A percentile compares a stretch with the other conserved stretches of the same genome.
These are phyloP conservation scores for Cnidoscolus chayamansa DNA, from an alignment of 441 rosid species.

Conservation along the genomic window DNA sequence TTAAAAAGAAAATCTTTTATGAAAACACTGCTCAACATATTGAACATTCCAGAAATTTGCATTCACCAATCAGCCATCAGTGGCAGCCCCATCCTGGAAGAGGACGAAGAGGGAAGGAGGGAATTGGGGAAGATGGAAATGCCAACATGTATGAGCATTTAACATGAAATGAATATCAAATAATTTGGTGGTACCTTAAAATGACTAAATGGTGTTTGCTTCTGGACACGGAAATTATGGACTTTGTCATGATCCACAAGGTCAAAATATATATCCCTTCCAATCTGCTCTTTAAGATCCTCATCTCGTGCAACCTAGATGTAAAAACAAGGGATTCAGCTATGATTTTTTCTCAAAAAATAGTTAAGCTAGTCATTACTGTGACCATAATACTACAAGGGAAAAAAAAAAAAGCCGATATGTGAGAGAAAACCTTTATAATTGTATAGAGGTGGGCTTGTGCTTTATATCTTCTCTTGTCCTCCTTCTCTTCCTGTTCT, in stretches of 20 bases:
- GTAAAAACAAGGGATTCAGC: constrained; percentile 25
- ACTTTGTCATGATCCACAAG: constrained; percentile 97
- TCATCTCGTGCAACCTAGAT: constrained; percentile 84
- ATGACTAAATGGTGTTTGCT: constrained; percentile 60
- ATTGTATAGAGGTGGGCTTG: constrained; percentile 93
- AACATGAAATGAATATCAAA: not conserved
- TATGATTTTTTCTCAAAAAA: not conserved
- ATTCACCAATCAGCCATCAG: not conserved
- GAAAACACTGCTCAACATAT: not conserved
- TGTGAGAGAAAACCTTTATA: constrained; percentile 52
- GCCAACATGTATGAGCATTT: too few relatives aligned
- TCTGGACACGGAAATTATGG: constrained; percentile 77
- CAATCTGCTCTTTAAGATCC: constrained; percentile 83
- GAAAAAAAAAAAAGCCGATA: not conserved
- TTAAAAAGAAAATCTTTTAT: constrained; percentile 11
- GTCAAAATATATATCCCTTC: constrained; percentile 82
- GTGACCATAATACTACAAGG: not conserved
- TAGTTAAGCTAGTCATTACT: constrained; percentile 8
- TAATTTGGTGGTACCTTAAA: constrained; percentile 57
- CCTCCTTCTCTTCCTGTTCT: constrained; percentile 89
- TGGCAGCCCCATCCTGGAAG: constrained; percentile 1
- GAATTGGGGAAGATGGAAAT: not conserved
- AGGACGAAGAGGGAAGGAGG: not conserved
- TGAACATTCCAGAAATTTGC: not conserved
- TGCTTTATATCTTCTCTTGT: constrained; percentile 79